A percentile compares a stretch with the other conserved stretches of the same genome.
phyloP scores from a whole-genome alignment of 1,139 yeast genomes.

The Zygotorulaspora mrakii region DNA sequence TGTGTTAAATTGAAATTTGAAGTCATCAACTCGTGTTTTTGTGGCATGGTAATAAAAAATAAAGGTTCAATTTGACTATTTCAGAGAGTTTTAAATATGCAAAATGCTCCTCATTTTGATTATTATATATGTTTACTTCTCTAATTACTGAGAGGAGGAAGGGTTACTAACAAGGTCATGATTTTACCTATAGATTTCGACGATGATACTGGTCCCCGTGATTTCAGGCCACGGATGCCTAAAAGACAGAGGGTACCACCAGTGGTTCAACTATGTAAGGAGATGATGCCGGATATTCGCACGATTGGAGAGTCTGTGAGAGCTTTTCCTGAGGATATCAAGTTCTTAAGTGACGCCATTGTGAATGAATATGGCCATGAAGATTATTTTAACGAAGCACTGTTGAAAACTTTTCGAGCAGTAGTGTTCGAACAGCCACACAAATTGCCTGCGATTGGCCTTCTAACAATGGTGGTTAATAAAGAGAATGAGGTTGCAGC shows the following conservation, averaged over 20 bases:
- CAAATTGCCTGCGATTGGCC: constrained; percentile 67
- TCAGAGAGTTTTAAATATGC: too few relatives aligned
- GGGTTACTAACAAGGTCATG: constrained; percentile 19
- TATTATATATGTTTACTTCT: too few relatives aligned
- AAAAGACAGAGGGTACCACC: constrained; percentile 41
- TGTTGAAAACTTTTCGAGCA: constrained; percentile 63
- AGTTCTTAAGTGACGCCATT: constrained; percentile 62
- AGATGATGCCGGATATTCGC: constrained; percentile 51
- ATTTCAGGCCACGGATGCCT: constrained; percentile 33
- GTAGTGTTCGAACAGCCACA: constrained; percentile 86
- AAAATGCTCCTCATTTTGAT: too few relatives aligned
- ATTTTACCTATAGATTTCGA: constrained; percentile 29
- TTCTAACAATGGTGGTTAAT: constrained; percentile 67
- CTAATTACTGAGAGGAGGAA: too few relatives aligned
- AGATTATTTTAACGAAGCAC: constrained; percentile 55
- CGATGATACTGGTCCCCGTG: constrained; percentile 35
- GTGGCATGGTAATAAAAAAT: too few relatives aligned
- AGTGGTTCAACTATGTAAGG: constrained; percentile 40
- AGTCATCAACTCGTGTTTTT: too few relatives aligned
- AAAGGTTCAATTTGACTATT: too few relatives aligned
- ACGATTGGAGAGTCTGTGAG: constrained; percentile 63
- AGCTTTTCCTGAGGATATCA: constrained; percentile 60
- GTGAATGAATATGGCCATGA: constrained; percentile 67
- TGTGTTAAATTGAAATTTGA: too few relatives aligned
- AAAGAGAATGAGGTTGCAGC: constrained; percentile 66